Conservation (phyloP, 108 stramenopile species). For the Cyclostephanos tholiformis region DNA sequence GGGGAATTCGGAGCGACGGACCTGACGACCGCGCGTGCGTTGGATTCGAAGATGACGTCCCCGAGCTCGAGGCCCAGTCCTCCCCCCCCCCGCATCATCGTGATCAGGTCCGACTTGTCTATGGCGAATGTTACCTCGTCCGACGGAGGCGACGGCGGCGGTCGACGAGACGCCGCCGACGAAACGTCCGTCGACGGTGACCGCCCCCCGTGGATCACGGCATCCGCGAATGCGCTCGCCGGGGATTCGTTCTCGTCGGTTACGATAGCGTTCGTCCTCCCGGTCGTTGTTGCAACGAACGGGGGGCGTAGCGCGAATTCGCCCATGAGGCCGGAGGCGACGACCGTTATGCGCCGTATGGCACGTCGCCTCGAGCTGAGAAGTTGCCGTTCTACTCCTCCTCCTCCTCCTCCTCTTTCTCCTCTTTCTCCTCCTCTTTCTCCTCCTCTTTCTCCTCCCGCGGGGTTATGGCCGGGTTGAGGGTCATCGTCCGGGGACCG, state of each 20-base stretch:
- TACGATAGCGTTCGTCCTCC: constrained; percentile 47
- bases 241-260: constrained; percentile 73
- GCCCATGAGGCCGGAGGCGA: too few species aligned
- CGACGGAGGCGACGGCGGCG: constrained; percentile 14
- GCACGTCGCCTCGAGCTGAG: constrained; percentile 28
- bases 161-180: not conserved
- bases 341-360: not conserved
- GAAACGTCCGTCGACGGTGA: constrained; percentile 8
- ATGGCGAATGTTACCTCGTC: constrained; percentile 59
- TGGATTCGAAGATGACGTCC: constrained; percentile 74
- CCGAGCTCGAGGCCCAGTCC: constrained; percentile 79
- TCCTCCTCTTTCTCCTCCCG: too few species aligned
- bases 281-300: constrained; percentile 1
- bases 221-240: constrained; percentile 44
- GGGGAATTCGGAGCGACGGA: constrained; percentile 68
- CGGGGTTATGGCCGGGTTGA: not conserved
- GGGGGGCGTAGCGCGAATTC: not conserved
- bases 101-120: constrained; percentile 51
- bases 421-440: too few species aligned
- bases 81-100: constrained; percentile 42
- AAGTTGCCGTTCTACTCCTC: too few species aligned
- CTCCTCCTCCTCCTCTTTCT: too few species aligned
- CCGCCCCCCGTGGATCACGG: constrained; percentile 29
- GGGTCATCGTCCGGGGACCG: not conserved
- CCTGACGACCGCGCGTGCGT: constrained; percentile 74